phyloP scores from a whole-genome alignment of 331 rosid species.

The Acacia concinna region DNA sequence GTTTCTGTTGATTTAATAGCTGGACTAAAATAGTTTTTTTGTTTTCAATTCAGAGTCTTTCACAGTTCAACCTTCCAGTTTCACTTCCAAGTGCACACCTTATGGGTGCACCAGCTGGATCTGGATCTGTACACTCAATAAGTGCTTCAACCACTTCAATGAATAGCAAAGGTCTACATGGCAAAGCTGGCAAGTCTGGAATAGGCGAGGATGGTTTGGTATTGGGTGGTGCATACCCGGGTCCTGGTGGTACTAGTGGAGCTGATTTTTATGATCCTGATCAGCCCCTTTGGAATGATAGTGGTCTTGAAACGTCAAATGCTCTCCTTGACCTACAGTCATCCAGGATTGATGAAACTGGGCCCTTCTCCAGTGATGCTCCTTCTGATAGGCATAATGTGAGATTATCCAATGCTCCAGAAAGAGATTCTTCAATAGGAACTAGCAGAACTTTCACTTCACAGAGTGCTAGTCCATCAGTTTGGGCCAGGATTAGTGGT shows the following conservation, averaged over 20 bases:
- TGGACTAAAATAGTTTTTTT: conserved; percentile 33
- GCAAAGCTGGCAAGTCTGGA: conserved; percentile 58
- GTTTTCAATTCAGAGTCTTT: conserved; percentile 62
- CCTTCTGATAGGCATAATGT: conserved; percentile 46
- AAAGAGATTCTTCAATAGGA: conserved; percentile 60
- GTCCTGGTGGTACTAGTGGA: conserved; percentile 62
- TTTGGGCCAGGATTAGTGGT: conserved; percentile 88
- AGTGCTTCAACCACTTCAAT: conserved; percentile 61
- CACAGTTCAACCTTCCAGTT: conserved; percentile 98
- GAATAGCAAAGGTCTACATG: conserved; percentile 67
- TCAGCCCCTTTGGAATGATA: conserved; percentile 97
- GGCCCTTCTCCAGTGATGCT: conserved; percentile 57
- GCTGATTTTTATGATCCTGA: conserved; percentile 98
- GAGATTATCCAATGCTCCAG: conserved; percentile 45
- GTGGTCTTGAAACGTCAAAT: conserved; percentile 73
- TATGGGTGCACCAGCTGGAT: conserved; percentile 66
- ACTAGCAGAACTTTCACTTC: conserved; percentile 48
- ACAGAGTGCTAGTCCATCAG: conserved; percentile 62
- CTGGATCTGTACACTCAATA: conserved; percentile 71
- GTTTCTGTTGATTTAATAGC: conserved; percentile 23
- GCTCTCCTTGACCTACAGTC: conserved; percentile 59
- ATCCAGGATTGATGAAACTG: conserved; percentile 74
- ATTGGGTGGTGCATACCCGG: conserved; percentile 67
- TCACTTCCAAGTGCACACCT: conserved; percentile 84
- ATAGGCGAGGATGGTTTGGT: conserved; percentile 67